Base-by-base conservation (phyloP, 768 basidiomycete species). In the Wakefieldia striispora region DNA sequence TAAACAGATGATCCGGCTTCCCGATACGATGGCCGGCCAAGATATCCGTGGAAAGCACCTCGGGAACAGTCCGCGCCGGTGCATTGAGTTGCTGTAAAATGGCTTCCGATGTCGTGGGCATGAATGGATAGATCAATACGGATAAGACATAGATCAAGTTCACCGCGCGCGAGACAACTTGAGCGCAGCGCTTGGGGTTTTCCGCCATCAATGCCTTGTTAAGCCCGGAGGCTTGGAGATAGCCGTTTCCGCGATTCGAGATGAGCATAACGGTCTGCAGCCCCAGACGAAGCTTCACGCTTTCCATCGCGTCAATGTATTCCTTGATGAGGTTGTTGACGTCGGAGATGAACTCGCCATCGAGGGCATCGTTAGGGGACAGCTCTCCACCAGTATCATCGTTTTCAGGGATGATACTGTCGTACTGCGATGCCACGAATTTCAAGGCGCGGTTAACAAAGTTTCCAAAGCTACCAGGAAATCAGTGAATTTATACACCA, bases 401-500 rank as follows among this genome's bases (percentile, higher is more conserved):
- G 34, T 88, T 79, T 43, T 95, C 91, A 1, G 95, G 94, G 33
- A 98, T 76, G 37, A 86, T 70, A 42, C 88, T 70, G 45, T 83
- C 79, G 63, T 86, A 95, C 63, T 92, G 91, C 6, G 90, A 86
- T 6, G 86, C 81, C 26, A 93, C 81, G 64, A 99, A 99, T 69
- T 97, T 97, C 64, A 98, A 75, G 16, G 82, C 77, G 23, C 97
- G 88, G 69, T 99, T 99, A 56, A 98, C 89, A 60, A 97, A 98
- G 74, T 99, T 99, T 38, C 97, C 97, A 59, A 99, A 89, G 72
- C 91, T 92, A 20, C 35, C 19, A 16, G 36, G 13, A 10, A 16
- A 33, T 54, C 23, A 48, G 45, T 14, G 31, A 40, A 16, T 45
- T 42, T n/a, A 33, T 33, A 40, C 24, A 19, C 21, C 19, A 21